phyloP scores from a whole-genome alignment of 805 yeast genomes.

The Saccharomycopsis olivae region DNA sequence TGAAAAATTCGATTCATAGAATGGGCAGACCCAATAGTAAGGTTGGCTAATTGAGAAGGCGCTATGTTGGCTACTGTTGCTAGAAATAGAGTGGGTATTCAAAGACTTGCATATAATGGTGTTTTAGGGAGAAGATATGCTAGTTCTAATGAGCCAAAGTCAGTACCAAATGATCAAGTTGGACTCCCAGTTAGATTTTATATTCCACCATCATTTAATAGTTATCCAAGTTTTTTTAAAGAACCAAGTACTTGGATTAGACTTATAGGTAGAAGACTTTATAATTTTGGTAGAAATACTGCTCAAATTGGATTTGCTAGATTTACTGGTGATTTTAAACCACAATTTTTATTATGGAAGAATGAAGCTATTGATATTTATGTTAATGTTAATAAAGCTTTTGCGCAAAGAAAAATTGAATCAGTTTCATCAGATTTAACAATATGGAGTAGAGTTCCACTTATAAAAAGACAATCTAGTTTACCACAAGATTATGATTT shows the following conservation, averaged over 20 bases:
- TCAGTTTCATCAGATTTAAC: conserved; percentile 37
- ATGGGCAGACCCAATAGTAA: no score
- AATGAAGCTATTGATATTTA: conserved; percentile 72
- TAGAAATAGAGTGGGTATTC: no score
- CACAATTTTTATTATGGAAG: conserved; percentile 69
- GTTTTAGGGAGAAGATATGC: no score
- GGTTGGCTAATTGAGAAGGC: no score
- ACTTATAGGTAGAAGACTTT: conserved; percentile 47
- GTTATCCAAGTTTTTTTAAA: conserved; percentile 32
- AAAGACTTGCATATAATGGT: no score
- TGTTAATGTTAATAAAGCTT: conserved; percentile 70
- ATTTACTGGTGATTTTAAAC: conserved; percentile 56
- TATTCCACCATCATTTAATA: conserved; percentile 39
- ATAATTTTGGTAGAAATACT: conserved; percentile 58
- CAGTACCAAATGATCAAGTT: no score
- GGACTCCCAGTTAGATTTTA: conserved; percentile 25
- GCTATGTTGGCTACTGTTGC: no score
- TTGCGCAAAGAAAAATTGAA: conserved; percentile 49
- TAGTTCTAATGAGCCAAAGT: no score
- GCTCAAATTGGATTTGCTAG: conserved; percentile 56
- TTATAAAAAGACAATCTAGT: conserved; percentile 38
- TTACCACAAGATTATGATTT: conserved; percentile 50
- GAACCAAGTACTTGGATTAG: conserved; percentile 34
- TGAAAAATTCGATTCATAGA: no score
- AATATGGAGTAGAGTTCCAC: conserved; percentile 53